Percentiles rank a stretch among this genome's conserved stretches.
These are phyloP conservation scores for Auricularia sp. DNA, from an alignment of 768 basidiomycete genomes.

Conservation along the genomic window DNA sequence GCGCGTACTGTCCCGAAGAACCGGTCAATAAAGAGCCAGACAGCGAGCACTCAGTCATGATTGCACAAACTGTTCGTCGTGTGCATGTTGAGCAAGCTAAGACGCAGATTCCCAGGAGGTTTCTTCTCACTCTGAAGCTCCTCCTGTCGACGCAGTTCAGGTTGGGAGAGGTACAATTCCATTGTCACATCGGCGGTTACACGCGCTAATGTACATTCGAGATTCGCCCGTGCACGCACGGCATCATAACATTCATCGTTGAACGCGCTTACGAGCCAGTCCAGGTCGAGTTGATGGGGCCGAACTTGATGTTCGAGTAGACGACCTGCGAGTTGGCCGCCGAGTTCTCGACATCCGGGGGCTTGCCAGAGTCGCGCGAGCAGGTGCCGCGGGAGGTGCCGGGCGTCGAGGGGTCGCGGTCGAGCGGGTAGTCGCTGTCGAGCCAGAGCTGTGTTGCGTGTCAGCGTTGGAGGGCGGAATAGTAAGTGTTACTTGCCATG, in stretches of 20 bases:
- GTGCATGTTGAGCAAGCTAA: no score
- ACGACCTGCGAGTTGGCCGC: conserved; percentile 33
- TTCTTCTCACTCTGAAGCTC: no score
- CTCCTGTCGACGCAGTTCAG: no score
- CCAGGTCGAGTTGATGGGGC: conserved; percentile 38
- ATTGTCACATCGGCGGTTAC: background rate
- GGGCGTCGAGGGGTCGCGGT: conserved; percentile 19
- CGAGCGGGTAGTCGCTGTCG: conserved; percentile 38
- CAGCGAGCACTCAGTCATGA: no score
- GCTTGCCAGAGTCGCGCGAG: conserved; percentile 36
- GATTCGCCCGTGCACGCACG: background rate
- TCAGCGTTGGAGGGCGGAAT: no score
- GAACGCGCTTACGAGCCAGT: conserved; percentile 1
- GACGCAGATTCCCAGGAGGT: no score
- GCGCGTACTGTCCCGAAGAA: background rate
- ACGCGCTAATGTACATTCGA: background rate
- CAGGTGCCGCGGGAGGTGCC: conserved; percentile 43
- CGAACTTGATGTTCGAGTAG: conserved; percentile 48
- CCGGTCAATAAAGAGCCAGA: no score
- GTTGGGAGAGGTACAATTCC: background rate
- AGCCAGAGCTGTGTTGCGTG: conserved; percentile 39
- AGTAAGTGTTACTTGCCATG: conserved; percentile 3
- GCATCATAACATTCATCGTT: background rate
- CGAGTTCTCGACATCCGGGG: conserved; percentile 32
- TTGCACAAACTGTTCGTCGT: no score